Evolutionary conservation across 169 alveolate genomes (phyloP), one percentile per base, ranked within the genome.

Genomic region (Blepharisma undulans): DNA sequence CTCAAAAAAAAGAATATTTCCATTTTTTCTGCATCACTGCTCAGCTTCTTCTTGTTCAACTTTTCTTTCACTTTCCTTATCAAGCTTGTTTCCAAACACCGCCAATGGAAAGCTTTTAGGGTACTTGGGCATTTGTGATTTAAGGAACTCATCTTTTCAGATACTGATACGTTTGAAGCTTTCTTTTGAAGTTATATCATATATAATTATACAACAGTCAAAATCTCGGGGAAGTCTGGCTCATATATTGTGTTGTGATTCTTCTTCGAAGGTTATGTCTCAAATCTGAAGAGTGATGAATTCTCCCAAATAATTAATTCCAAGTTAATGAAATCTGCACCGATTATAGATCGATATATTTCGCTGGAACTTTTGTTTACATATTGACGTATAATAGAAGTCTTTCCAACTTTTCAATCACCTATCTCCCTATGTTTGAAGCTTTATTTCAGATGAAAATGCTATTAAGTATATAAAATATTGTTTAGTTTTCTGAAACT

Each of bases 321-420:
- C 95, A 98, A 98, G 27, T 99, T 99, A 92, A 98, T 94, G 96
- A 99, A 99, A 94, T 99, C 99, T 19, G 99, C 99, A 14, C 99
- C n/a, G n/a, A 99, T 98, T 61, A 99, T 99, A 30, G 99, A 99
- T 95, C 98, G 98, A 97, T 98, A 99, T 95, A 99, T 97, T n/a
- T n/a, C n/a, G n/a, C n/a, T n/a, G 96, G 98, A 99, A 89, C 98
- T 98, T 92, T 97, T 97, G 97, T 98, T 98, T 88, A 99, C 99
- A 92, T 98, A 98, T 95, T 98, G 99, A 93, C 99, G 98, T 99
- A 99, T 98, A 86, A 99, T 94, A 30, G 99, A 99, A 59, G 99
- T 99, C 93, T 99, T 99, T 80, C 99, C 99, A 59, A 99, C 99
- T 91, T 99, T 99, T 95, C 99, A 98, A 93, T 99, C 99, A 36